These are phyloP conservation scores for Calonectria honghensis DNA, from an alignment of 2,329 filamentous ascomycete genomes.

Conservation along the genomic window DNA sequence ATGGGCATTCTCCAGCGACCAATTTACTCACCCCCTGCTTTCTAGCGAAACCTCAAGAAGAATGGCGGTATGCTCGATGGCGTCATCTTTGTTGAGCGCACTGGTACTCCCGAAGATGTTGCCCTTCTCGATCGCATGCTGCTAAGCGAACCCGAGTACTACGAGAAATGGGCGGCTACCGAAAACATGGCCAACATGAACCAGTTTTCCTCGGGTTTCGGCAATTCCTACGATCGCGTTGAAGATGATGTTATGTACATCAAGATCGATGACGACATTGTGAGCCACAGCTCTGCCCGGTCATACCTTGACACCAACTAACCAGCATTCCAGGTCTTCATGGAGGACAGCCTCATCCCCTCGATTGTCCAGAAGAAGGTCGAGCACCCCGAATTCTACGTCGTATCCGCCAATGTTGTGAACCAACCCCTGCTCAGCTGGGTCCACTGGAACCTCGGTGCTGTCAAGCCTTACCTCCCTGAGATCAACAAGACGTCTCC, in stretches of 20 bases:
- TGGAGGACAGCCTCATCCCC: constrained; percentile 66
- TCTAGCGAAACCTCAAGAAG: constrained; percentile 64
- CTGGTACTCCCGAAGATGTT: constrained; percentile 62
- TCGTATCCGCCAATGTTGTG: constrained; percentile 74
- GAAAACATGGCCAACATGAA: constrained; percentile 55
- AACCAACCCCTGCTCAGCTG: constrained; percentile 73
- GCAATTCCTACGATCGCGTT: constrained; percentile 65
- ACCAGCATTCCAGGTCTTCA: constrained; percentile 56
- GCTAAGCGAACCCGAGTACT: constrained; percentile 57
- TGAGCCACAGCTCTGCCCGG: constrained; percentile 50
- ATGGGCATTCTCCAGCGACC: neutral
- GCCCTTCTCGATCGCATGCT: constrained; percentile 63
- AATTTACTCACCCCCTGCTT: constrained; percentile 27
- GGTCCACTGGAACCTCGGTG: constrained; percentile 72
- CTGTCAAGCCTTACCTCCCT: constrained; percentile 72
- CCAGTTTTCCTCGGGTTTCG: constrained; percentile 58
- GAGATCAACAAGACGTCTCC: constrained; percentile 60
- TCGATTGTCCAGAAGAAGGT: constrained; percentile 72
- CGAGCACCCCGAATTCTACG: constrained; percentile 68
- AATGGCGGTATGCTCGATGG: constrained; percentile 67
- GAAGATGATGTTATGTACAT: constrained; percentile 67
- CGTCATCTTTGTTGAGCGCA: constrained; percentile 66
- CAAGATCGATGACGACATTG: constrained; percentile 63
- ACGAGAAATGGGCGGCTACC: constrained; percentile 60
- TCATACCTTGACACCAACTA: constrained; percentile 7